Conservation (phyloP, 495 filamentous ascomycete genomes). For the Glonium stellatum region DNA sequence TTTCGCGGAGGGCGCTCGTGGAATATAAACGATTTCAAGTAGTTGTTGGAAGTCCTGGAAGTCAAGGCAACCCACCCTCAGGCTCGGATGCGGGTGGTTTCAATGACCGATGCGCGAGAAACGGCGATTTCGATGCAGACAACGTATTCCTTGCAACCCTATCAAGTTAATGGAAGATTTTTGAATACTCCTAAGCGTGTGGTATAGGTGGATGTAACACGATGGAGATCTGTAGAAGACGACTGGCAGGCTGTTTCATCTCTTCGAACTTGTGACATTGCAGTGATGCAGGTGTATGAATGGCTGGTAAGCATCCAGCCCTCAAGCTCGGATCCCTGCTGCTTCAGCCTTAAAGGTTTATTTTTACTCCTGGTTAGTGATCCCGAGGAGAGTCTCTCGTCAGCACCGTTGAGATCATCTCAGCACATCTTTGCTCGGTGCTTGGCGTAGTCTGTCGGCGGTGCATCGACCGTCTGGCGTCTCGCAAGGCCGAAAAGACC, state of each 20-base stretch:
- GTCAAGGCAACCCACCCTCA: background rate
- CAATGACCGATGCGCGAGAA: background rate
- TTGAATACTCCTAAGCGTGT: background rate
- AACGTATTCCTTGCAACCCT: background rate
- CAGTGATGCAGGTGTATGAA: background rate
- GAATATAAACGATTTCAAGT: background rate
- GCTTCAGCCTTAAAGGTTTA: slow-evolving; percentile 11
- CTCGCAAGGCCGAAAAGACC: too few relatives aligned
- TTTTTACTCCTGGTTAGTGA: background rate
- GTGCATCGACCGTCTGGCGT: too few relatives aligned
- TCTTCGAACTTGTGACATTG: background rate
- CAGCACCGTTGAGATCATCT: background rate
- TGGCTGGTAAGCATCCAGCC: background rate
- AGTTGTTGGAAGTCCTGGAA: background rate
- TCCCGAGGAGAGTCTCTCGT: background rate
- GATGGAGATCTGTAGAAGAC: background rate
- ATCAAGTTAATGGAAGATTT: background rate
- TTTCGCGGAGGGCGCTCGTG: background rate
- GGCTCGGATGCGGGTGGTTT: background rate
- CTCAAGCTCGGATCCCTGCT: slow-evolving; percentile 7
- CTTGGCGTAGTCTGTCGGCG: too few relatives aligned
- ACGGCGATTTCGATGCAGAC: background rate
- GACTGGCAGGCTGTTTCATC: slow-evolving; percentile 6
- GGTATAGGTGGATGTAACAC: background rate
- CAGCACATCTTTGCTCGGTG: background rate